Evolutionary conservation across 73 alveolate genomes (phyloP).

Genomic region (Breviolum minutum): DNA sequence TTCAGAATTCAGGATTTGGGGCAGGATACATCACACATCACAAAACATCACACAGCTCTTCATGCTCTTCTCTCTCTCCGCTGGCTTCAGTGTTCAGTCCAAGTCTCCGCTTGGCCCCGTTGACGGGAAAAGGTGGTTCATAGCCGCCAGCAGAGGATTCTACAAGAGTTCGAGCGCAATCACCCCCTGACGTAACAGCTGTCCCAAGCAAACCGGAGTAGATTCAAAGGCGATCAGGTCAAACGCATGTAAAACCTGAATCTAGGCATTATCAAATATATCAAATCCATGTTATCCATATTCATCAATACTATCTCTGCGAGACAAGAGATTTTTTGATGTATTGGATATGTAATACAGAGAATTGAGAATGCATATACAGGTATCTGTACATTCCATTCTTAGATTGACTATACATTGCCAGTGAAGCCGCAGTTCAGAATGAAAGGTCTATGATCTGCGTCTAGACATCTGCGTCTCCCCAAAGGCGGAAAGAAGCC

Average conservation of each 20-base stretch:
- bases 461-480: background rate
- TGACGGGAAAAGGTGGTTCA: constrained; percentile 51
- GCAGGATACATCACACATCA: background rate
- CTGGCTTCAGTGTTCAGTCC: too few species aligned
- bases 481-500: background rate
- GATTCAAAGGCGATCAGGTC: too few species aligned
- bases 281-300: too few species aligned
- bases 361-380: too few species aligned
- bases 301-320: too few species aligned
- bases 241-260: too few species aligned
- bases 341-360: too few species aligned
- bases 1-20: too few species aligned
- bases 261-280: too few species aligned
- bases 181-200: constrained; percentile 27
- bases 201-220: background rate
- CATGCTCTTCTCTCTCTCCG: background rate
- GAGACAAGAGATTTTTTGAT: too few species aligned
- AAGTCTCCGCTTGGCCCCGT: constrained; percentile 43
- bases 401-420: too few species aligned
- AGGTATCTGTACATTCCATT: too few species aligned
- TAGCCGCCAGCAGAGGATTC: constrained; percentile 63
- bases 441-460: background rate
- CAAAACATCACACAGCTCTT: background rate
- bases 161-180: constrained; percentile 71
- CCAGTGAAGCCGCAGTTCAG: background rate